phyloP scores from a whole-genome alignment of 352 stramenopile species.

The Discostella stelligera region DNA sequence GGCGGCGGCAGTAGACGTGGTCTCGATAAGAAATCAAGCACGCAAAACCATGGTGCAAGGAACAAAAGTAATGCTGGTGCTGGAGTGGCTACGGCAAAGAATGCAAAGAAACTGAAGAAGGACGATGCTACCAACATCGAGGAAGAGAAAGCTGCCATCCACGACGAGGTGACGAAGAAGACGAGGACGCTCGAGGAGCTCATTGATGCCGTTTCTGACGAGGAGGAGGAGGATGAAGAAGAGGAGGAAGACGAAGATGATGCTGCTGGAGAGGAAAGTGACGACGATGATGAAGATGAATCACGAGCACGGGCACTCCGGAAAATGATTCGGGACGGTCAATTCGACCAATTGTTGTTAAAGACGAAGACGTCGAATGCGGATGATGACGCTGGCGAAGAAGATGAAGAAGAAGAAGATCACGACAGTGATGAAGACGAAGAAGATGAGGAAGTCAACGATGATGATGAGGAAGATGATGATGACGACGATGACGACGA shows the following conservation, averaged over 20 bases:
- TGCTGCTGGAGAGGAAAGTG: constrained; percentile 41
- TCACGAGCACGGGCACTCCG: constrained; percentile 58
- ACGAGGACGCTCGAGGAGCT: constrained; percentile 28
- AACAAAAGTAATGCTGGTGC: neutral
- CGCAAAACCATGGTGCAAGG: neutral
- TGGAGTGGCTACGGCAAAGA: neutral
- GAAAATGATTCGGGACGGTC: constrained; percentile 62
- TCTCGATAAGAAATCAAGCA: neutral
- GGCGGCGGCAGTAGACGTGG: neutral
- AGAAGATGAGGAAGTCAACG: constrained; percentile 30
- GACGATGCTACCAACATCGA: neutral
- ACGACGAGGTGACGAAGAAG: constrained; percentile 9
- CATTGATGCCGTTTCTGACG: constrained; percentile 52
- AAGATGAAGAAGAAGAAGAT: constrained; percentile 13
- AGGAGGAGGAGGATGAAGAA: constrained; percentile 31
- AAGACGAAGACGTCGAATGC: constrained; percentile 12
- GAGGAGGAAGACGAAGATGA: constrained; percentile 25
- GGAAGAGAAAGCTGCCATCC: neutral
- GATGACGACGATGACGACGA: constrained; percentile 17
- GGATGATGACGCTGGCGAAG: constrained; percentile 10
- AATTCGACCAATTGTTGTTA: constrained; percentile 64
- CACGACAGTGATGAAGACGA: constrained; percentile 23
- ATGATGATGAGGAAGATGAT: constrained; percentile 30
- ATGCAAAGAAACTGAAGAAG: constrained; percentile 8
- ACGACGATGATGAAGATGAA: constrained; percentile 45